Conservation (phyloP, 2,329 filamentous ascomycete genomes). For the Alternaria alternata region DNA sequence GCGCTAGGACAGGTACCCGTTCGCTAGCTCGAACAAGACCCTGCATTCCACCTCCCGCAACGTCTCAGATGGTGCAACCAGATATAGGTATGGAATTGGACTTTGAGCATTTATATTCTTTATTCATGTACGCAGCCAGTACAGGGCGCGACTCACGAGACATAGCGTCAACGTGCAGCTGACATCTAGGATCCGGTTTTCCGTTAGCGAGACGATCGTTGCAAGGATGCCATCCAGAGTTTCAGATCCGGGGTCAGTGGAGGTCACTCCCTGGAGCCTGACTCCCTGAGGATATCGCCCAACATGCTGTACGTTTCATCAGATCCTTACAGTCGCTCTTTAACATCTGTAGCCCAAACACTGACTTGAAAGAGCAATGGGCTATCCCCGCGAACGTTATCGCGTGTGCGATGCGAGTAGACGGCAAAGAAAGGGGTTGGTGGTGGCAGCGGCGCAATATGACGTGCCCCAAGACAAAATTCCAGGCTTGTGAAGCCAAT, state of each 20-base stretch:
- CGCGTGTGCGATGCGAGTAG: not conserved
- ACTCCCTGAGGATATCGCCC: not conserved
- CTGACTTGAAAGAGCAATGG: not conserved
- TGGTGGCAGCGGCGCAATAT: conserved; percentile 22
- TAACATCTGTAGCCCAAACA: not conserved
- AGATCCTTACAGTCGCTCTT: not conserved
- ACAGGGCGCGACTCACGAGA: not conserved
- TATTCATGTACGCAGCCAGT: not conserved
- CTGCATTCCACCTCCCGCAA: not conserved
- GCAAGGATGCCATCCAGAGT: conserved; percentile 17
- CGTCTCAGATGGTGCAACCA: not conserved
- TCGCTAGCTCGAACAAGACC: not conserved
- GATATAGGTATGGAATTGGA: not conserved
- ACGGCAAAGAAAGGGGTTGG: conserved; percentile 25
- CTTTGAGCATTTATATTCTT: no score
- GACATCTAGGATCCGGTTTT: conserved; percentile 11
- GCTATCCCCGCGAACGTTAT: not conserved
- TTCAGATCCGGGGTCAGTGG: conserved; percentile 7
- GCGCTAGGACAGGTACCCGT: conserved; percentile 6
- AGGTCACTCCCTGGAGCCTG: conserved; percentile 6
- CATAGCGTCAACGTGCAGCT: conserved; percentile 26
- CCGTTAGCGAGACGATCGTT: conserved; percentile 24
- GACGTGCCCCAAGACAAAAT: conserved; percentile 33
- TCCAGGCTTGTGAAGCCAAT: conserved; percentile 28
- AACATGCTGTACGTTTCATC: conserved; percentile 2